Conservation (phyloP, 208 protist genomes). For the Wallacemonas collosoma region DNA sequence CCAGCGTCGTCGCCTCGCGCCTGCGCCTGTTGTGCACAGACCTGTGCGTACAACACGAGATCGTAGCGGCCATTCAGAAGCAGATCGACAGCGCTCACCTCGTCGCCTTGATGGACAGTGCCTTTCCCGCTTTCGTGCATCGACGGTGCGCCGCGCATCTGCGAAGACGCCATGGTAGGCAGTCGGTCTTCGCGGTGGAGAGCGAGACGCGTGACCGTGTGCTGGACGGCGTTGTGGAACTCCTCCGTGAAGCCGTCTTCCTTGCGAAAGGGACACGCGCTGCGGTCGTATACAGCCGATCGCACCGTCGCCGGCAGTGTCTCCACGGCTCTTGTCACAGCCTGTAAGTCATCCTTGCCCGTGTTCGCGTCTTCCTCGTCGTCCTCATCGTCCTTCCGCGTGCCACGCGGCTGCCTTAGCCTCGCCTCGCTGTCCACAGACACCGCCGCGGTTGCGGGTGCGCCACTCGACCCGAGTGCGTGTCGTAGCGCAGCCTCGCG, state of each 20-base stretch:
- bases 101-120: background rate
- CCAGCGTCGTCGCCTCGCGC: background rate
- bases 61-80: conserved; percentile 16
- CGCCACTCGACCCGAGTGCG: background rate
- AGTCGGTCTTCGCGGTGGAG: conserved; percentile 36
- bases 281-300: conserved; percentile 53
- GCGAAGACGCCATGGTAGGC: background rate
- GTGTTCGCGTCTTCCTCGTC: background rate
- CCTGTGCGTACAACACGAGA: conserved; percentile 34
- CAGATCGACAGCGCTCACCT: background rate
- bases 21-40: background rate
- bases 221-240: conserved; percentile 45
- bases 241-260: conserved; percentile 48
- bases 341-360: background rate
- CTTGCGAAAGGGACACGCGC: conserved; percentile 38
- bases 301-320: conserved; percentile 27
- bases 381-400: background rate
- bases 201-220: conserved; percentile 35
- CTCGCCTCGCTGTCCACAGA: too few species aligned
- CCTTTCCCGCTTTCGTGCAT: background rate
- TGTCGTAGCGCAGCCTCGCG: background rate
- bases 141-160: too few species aligned
- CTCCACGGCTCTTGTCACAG: conserved; percentile 2
- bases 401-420: too few species aligned
- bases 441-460: too few species aligned